A percentile compares a stretch with the other conserved stretches of the same genome.
phyloP scores from a whole-genome alignment of 768 basidiomycete genomes.

The Leucocoprinus leucothites region DNA sequence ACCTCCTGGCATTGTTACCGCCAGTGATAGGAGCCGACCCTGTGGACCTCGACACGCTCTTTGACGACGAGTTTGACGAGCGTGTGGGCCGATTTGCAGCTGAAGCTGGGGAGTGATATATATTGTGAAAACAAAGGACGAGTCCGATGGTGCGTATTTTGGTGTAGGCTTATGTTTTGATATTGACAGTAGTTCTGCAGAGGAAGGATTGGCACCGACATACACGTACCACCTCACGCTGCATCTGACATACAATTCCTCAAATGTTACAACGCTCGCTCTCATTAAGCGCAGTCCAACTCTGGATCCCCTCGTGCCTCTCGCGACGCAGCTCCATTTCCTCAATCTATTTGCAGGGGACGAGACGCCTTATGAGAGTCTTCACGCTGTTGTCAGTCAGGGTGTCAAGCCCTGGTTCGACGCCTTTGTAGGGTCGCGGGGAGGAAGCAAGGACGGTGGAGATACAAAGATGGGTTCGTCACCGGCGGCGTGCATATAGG shows the following conservation, averaged over 20 bases:
- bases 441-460: constrained; percentile 60
- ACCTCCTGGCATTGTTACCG: constrained; percentile 71
- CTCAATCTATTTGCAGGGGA: constrained; percentile 89
- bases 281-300: constrained; percentile 90
- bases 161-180: constrained; percentile 6
- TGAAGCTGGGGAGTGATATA: constrained; percentile 80
- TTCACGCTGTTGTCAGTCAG: constrained; percentile 92
- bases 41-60: constrained; percentile 62
- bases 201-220: constrained; percentile 55
- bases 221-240: constrained; percentile 68
- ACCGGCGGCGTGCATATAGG: background rate
- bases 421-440: constrained; percentile 88
- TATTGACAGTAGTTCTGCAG: constrained; percentile 29
- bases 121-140: constrained; percentile 76
- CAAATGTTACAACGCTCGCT: constrained; percentile 82
- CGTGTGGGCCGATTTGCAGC: constrained; percentile 71
- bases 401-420: constrained; percentile 99
- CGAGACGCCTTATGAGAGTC: constrained; percentile 90
- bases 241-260: constrained; percentile 75
- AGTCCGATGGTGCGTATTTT: constrained; percentile 58
- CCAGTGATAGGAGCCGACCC: constrained; percentile 74
- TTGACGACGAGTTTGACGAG: constrained; percentile 75
- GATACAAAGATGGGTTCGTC: constrained; percentile 75
- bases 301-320: constrained; percentile 73
- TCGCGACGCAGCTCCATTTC: constrained; percentile 86